phyloP scores from a whole-genome alignment of 176 grass and related monocot species.

The Thinopyrum elongatum region DNA sequence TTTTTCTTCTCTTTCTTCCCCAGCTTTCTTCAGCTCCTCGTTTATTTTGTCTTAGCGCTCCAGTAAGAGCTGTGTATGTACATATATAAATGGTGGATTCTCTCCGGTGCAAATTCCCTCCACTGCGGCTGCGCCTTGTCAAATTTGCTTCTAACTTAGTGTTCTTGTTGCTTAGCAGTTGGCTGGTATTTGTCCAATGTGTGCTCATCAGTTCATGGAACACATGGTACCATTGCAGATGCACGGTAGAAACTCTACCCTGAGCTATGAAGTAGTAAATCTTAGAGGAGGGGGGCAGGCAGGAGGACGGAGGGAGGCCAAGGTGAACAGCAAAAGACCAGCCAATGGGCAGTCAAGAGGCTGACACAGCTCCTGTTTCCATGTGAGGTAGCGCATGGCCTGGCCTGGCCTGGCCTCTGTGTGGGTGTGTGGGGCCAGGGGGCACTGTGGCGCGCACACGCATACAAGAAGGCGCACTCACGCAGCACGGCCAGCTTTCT shows the following conservation, averaged over 20 bases:
- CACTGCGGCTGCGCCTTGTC: background rate
- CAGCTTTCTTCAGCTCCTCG: slow-evolving; percentile 34
- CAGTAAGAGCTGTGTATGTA: slow-evolving; percentile 61
- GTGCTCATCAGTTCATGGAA: background rate
- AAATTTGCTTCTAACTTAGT: background rate
- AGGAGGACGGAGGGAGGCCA: slow-evolving; percentile 38
- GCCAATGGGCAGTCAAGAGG: slow-evolving; percentile 66
- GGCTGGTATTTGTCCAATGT: background rate
- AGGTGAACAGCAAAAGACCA: slow-evolving; percentile 62
- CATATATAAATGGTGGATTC: slow-evolving; percentile 82
- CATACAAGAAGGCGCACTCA: slow-evolving; percentile 45
- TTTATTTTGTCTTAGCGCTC: slow-evolving; percentile 25
- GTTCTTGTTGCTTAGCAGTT: background rate
- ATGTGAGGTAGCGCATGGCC: slow-evolving; percentile 68
- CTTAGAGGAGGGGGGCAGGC: slow-evolving; percentile 11
- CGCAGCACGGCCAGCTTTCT: slow-evolving; percentile 30
- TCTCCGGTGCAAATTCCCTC: slow-evolving; percentile 22
- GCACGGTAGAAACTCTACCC: background rate
- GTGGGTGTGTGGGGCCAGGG: slow-evolving; percentile 38
- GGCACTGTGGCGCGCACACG: background rate
- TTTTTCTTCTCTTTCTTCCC: slow-evolving; percentile 25
- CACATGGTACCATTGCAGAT: slow-evolving; percentile 25
- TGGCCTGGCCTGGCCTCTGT: slow-evolving; percentile 13
- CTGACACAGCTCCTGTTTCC: slow-evolving; percentile 78
- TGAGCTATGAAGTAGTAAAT: slow-evolving; percentile 15